Evolutionary conservation across 1,139 yeast species (phyloP), one percentile per base, ranked within the genome.

Genomic region (Saccharomyces hybrid): DNA sequence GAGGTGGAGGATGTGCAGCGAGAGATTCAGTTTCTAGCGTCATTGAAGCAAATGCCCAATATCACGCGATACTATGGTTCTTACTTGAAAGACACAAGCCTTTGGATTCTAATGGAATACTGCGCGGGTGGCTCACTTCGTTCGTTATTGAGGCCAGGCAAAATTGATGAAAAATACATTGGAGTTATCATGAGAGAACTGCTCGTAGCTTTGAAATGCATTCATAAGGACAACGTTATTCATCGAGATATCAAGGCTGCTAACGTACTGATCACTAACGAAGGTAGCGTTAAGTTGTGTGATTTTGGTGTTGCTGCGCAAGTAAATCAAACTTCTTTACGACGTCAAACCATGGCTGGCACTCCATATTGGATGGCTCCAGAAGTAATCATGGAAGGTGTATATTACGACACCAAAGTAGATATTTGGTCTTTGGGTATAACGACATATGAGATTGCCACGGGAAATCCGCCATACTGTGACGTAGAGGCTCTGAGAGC

Each of bases 341-440:
- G 91, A 67, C 78, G 99, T 64, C 88, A 93, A 47, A 93, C 99
- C 0, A 90, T 93, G 82, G 98, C 96, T 0, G 99, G 99, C 5
- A 95, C 99, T 0, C 99, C 99, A 0, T 95, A 91, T 70, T 95
- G 99, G 99, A 95, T 95, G 99, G 99, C 99, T 0, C 99, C 99
- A 0, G 99, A 93, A 70, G 99, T 93, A 27, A 93, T 93, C 48
- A 81, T 91, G 67, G 98, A 93, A 69, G 99, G 99, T 32, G 86
- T 86, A 23, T 78, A 86, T 2, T 89, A 89, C 70, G 88, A 88
- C 64, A 81, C 83, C 52, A 89, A 87, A 71, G 96, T 95, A 0
- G 97, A 89, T 69, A 87, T 89, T 9, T 89, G 97, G 97, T 88
- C 96, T 1, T 72, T 93, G 52, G 99, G 99, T 16, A 88, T 95